Percentiles rank a stretch among this genome's conserved stretches.
Conservation (phyloP, 2,329 filamentous ascomycete species). For the Simplicillium aogashimaense region DNA sequence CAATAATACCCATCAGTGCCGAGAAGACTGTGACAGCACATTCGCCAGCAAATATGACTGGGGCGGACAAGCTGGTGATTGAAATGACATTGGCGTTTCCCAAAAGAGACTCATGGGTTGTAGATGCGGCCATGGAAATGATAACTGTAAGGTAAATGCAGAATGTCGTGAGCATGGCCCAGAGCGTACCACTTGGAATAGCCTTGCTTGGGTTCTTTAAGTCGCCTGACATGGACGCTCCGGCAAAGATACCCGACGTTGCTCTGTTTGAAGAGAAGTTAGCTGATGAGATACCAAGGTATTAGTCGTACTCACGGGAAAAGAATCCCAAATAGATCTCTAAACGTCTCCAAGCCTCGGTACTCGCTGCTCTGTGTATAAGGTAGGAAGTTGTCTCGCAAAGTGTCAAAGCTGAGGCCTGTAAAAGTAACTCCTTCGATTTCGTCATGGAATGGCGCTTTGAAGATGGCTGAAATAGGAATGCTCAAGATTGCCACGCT, state of each 20-base stretch:
- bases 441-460: slow-evolving; percentile 55
- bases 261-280: slow-evolving; percentile 22
- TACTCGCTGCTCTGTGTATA: slow-evolving; percentile 54
- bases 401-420: slow-evolving; percentile 59
- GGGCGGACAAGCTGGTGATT: slow-evolving; percentile 65
- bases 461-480: slow-evolving; percentile 63
- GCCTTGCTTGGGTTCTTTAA: slow-evolving; percentile 72
- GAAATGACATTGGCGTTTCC: slow-evolving; percentile 72
- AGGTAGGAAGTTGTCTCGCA: slow-evolving; percentile 66
- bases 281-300: slow-evolving; percentile 37
- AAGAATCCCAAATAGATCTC: slow-evolving; percentile 75
- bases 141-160: slow-evolving; percentile 68
- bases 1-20: slow-evolving; percentile 77
- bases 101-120: slow-evolving; percentile 64
- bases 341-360: slow-evolving; percentile 58
- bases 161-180: slow-evolving; percentile 68
- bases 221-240: slow-evolving; percentile 86
- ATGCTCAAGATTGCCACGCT: slow-evolving; percentile 70
- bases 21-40: slow-evolving; percentile 79
- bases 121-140: slow-evolving; percentile 66
- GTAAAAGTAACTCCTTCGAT: slow-evolving; percentile 64
- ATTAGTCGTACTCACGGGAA: slow-evolving; percentile 49
- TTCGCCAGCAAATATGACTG: slow-evolving; percentile 69
- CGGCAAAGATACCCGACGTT: slow-evolving; percentile 51
- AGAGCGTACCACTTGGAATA: slow-evolving; percentile 76